Evolutionary conservation across 2,329 filamentous ascomycete species (phyloP), one percentile per base, ranked within the genome.

Genomic region (Cordyceps fumosorosea): DNA sequence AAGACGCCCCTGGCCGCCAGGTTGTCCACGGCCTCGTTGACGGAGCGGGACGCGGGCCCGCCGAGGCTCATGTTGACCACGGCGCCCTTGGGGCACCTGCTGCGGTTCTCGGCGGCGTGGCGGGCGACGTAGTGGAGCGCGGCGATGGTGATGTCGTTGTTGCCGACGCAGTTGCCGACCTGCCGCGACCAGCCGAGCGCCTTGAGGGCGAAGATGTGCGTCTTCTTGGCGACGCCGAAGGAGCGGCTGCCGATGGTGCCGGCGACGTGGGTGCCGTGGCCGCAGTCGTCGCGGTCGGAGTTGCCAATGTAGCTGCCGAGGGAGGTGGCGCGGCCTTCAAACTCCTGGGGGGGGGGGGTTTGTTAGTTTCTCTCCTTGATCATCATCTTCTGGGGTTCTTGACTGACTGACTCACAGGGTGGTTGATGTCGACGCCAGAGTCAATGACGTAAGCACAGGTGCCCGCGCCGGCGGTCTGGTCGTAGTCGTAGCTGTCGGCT

Each of bases 1-100:
- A 80, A 78, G 63, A 81, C 70, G 42, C 80, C 80, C 0, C 70
- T 68, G 74, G 96, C 90, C 68, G 86, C 84, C 62, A 90, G 78
- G 48, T 87, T 87, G 74, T 93, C 91, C 64, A 91, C 90, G 54
- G 90, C 89, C 73, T 96, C 91, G 70, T 93, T 89, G 24, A 88
- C 89, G 71, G 96, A 90, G 70, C 89, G 92, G 56, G 96, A 81
- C 68, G 90, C 70, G 59, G 64, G 53, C 16, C 80, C 80, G 45
- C 80, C 80, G 10, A 83, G 76, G 11, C 77, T 80, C 80, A 83
- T 80, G 72, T 78, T 81, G 65, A 79, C 75, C 22, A 83, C 78
- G 50, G 76, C 70, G 47, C 77, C 76, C 51, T 69, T 73, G 66
- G 71, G 68, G 70, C 75, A 76, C 3, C 8, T 3, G 66, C 62